Conservation (phyloP, 169 alveolate genomes). For the Haemoproteus tartakovskyi region DNA sequence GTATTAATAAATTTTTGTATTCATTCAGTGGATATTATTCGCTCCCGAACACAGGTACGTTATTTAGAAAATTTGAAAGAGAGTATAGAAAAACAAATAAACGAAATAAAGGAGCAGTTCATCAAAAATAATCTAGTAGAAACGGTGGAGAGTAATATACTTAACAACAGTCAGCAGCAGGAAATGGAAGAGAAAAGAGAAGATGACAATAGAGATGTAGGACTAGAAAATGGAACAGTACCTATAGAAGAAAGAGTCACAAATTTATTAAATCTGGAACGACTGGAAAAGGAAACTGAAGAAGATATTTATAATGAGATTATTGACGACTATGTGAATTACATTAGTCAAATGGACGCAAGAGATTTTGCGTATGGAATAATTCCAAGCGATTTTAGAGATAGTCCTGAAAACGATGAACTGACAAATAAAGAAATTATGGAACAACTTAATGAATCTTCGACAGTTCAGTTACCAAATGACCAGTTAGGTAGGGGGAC, state of each 20-base stretch:
- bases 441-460: slow-evolving; percentile 4
- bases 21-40: slow-evolving; percentile 43
- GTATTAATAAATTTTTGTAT: slow-evolving; percentile 46
- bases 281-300: slow-evolving; percentile 11
- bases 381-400: slow-evolving; percentile 13
- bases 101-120: slow-evolving; percentile 21
- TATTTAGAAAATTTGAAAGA: slow-evolving; percentile 37
- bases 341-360: not conserved
- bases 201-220: not conserved
- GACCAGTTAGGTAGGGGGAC: too few species aligned
- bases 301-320: slow-evolving; percentile 43
- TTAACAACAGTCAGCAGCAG: too few species aligned
- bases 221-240: too few species aligned
- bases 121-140: slow-evolving; percentile 9
- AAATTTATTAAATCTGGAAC: slow-evolving; percentile 1
- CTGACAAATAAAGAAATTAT: slow-evolving; percentile 33
- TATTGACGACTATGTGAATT: slow-evolving; percentile 25
- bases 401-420: not conserved
- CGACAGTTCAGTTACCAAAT: too few species aligned
- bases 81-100: slow-evolving; percentile 20
- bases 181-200: not conserved
- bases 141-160: too few species aligned
- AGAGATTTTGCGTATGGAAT: slow-evolving; percentile 22
- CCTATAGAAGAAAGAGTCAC: too few species aligned
- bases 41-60: slow-evolving; percentile 20